These are phyloP conservation scores for Skeletonema tropicum DNA, from an alignment of 108 stramenopile species.

Conservation along the genomic window DNA sequence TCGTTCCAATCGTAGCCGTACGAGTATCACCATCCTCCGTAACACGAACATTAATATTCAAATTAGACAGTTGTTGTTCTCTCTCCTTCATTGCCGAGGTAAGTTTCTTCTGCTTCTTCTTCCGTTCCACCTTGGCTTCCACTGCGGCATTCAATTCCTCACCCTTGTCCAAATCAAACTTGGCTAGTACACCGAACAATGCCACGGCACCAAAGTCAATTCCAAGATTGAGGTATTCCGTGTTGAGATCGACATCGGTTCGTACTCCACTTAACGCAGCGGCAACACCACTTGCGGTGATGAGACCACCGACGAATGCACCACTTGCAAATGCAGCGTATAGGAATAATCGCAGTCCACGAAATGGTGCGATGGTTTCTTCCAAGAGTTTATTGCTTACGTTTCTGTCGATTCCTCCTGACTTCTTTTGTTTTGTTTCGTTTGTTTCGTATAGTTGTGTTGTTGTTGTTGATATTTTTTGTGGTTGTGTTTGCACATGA, in stretches of 20 bases:
- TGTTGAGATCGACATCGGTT: constrained; percentile 73
- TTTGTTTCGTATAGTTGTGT: constrained; percentile 1
- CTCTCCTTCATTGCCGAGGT: constrained; percentile 60
- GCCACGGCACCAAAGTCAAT: constrained; percentile 87
- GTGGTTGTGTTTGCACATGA: background rate
- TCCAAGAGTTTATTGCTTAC: constrained; percentile 62
- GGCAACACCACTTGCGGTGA: constrained; percentile 61
- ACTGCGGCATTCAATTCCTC: constrained; percentile 62
- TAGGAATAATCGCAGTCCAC: constrained; percentile 74
- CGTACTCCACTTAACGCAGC: constrained; percentile 61
- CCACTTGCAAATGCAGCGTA: constrained; percentile 75
- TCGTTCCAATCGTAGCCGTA: constrained; percentile 54
- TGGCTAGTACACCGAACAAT: constrained; percentile 61
- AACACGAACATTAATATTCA: constrained; percentile 67
- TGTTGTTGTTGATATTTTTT: background rate
- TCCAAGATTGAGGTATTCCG: constrained; percentile 78
- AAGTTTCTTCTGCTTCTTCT: constrained; percentile 59
- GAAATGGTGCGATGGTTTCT: constrained; percentile 86
- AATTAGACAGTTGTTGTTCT: constrained; percentile 44
- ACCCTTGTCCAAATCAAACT: constrained; percentile 69
- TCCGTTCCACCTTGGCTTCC: constrained; percentile 66
- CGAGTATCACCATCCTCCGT: constrained; percentile 55
- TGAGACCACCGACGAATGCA: constrained; percentile 74
- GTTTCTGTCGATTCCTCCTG: constrained; percentile 25
- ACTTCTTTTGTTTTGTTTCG: constrained; percentile 15